phyloP scores from a whole-genome alignment of 345 rosid species.

The Acer yangbiense region DNA sequence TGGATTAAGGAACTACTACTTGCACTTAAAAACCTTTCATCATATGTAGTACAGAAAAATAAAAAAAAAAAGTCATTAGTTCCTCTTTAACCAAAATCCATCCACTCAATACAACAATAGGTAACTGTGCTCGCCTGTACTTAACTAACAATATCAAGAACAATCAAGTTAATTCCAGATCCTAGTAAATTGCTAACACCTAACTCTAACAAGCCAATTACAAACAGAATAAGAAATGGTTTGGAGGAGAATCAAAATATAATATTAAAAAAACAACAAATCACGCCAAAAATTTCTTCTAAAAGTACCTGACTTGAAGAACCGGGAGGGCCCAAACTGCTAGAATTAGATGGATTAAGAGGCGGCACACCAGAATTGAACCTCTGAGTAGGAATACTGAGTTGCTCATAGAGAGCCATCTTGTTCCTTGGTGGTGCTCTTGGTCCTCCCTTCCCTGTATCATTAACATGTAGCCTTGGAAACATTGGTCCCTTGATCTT shows the following conservation, averaged over 20 bases:
- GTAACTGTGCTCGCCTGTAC: background rate
- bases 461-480: conserved; percentile 90
- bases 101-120: background rate
- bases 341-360: conserved; percentile 32
- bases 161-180: background rate
- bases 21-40: conserved; percentile 2
- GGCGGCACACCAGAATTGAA: conserved; percentile 46
- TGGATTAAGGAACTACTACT: background rate
- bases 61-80: background rate
- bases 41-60: background rate
- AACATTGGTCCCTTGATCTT: conserved; percentile 79
- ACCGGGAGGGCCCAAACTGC: conserved; percentile 45
- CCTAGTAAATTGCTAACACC: conserved; percentile 4
- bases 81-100: background rate
- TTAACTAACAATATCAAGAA: background rate
- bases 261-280: conserved; percentile 4
- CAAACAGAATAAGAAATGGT: background rate
- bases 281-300: background rate
- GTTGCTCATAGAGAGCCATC: conserved; percentile 99
- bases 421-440: conserved; percentile 98
- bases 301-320: conserved; percentile 63
- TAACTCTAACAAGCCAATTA: conserved; percentile 1
- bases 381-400: conserved; percentile 82
- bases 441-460: conserved; percentile 89
- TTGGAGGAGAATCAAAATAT: background rate